Conservation (phyloP, 1,284 basidiomycete genomes). For the Irpex lacteus region DNA sequence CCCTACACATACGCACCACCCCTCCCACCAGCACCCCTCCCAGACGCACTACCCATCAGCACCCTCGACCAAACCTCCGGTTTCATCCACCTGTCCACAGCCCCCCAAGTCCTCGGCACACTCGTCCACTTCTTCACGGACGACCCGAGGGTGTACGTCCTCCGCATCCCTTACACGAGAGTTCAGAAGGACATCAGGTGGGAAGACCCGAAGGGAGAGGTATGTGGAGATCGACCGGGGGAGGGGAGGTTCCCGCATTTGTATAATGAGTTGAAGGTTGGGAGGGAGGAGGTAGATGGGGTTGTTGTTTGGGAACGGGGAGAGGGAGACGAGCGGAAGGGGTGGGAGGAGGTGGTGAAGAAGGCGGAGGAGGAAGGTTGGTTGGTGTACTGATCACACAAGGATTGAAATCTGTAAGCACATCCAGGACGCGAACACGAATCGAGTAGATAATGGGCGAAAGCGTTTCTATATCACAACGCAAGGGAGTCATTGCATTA, state of each 20-base stretch:
- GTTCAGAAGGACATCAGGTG: constrained; percentile 41
- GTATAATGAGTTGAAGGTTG: constrained; percentile 29
- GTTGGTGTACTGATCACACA: constrained; percentile 19
- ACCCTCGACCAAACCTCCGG: constrained; percentile 40
- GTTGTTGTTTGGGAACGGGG: constrained; percentile 22
- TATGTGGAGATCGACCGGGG: constrained; percentile 38
- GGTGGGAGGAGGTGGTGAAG: constrained; percentile 28
- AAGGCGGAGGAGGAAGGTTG: constrained; percentile 21
- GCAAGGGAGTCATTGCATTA: neutral
- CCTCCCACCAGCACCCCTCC: constrained; percentile 32
- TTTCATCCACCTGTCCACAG: constrained; percentile 63
- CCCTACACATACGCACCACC: constrained; percentile 31
- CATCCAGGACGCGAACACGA: too few species aligned
- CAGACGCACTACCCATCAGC: constrained; percentile 33
- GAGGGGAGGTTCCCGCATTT: constrained; percentile 57
- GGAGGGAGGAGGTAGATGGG: constrained; percentile 22
- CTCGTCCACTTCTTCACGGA: constrained; percentile 51
- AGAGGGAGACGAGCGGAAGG: constrained; percentile 12
- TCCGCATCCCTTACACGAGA: constrained; percentile 39
- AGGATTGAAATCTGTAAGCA: neutral
- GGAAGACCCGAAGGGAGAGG: constrained; percentile 45
- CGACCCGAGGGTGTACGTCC: constrained; percentile 40
- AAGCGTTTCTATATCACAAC: neutral
- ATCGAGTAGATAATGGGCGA: too few species aligned
- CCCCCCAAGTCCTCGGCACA: constrained; percentile 51